Percentiles rank a stretch among this genome's conserved stretches.
These are phyloP conservation scores for Helotiales sp. DNA, from an alignment of 2,329 filamentous ascomycete species.

Conservation along the genomic window DNA sequence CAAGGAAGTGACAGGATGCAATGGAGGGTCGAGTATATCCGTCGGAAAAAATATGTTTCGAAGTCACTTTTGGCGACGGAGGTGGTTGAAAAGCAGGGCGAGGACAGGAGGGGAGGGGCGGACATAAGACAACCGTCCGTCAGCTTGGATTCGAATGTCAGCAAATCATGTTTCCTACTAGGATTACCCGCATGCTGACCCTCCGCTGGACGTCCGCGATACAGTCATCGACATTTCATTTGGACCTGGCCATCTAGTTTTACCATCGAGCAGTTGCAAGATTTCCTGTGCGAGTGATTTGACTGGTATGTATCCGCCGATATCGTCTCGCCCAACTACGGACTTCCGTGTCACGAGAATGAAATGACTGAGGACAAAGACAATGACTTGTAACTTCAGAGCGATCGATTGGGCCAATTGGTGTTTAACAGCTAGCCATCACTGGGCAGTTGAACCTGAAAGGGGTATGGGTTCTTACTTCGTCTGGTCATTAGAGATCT, in stretches of 20 bases:
- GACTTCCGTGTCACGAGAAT: too few species aligned
- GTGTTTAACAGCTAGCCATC: too few species aligned
- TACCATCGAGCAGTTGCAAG: background rate
- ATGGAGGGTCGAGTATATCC: background rate
- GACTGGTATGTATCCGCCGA: too few species aligned
- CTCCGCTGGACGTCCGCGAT: conserved; percentile 2
- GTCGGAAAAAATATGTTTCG: background rate
- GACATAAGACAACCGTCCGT: background rate
- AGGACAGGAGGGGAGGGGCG: background rate
- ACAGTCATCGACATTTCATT: background rate
- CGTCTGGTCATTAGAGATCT: too few species aligned
- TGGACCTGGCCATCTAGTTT: background rate
- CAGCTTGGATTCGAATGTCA: background rate
- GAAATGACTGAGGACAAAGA: too few species aligned
- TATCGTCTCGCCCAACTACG: too few species aligned
- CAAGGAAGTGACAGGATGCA: background rate
- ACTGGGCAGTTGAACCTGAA: too few species aligned
- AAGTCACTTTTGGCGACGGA: background rate
- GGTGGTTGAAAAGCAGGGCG: background rate
- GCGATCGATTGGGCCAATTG: too few species aligned
- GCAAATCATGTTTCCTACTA: background rate
- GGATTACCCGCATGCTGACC: background rate
- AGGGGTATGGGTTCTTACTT: too few species aligned
- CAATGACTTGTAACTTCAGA: too few species aligned
- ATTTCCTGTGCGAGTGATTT: background rate